Evolutionary conservation across 2,329 filamentous ascomycete species (phyloP), one percentile per base, ranked within the genome.

Genomic region (Dactylellina parvicollis): DNA sequence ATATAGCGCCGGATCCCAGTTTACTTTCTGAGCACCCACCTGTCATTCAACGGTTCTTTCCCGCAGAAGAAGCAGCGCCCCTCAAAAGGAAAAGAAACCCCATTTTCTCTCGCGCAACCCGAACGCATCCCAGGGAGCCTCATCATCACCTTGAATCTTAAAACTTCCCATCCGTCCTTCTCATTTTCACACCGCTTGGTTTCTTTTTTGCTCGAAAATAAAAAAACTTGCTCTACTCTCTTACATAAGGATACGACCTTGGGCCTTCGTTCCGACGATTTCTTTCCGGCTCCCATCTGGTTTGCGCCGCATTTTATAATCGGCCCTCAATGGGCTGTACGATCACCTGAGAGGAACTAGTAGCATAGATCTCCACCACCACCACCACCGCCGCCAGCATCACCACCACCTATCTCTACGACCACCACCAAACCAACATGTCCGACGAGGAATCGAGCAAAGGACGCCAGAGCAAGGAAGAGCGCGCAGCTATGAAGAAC

Each of bases 251-350:
- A 40, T 20, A 26, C 34, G 32, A 36, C 24, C 46, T 52, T 40
- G 10, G 24, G 34, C 44, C 40, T 36, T 52, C 16, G 18, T 49
- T 22, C 1, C 40, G 20, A 36, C 54, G 54, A 46, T 42, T 7
- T 47, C 28, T 46, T 42, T 62, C 28, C 36, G 40, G n/a, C 49
- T 14, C 20, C 18, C 18, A 10, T 49, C 52, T 42, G 36, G 50
- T 50, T 64, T 72, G 67, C 67, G 67, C 67, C 67, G 67, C 67
- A 72, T 65, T 72, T 72, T 71, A 64, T 72, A 72, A 36, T 56
- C 57, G 59, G 67, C 67, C 67, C 59, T 72, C 67, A 72, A 72
- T 72, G 67, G 67, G 57, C 67, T 56, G 52, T 72, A 55, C 49
- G 67, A 65, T 64, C 67, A 72, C 67, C 59, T 65, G 59, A 64